Evolutionary conservation across 2,329 filamentous ascomycete species (phyloP), one percentile per base, ranked within the genome.

Genomic region (Talaromyces sp.): DNA sequence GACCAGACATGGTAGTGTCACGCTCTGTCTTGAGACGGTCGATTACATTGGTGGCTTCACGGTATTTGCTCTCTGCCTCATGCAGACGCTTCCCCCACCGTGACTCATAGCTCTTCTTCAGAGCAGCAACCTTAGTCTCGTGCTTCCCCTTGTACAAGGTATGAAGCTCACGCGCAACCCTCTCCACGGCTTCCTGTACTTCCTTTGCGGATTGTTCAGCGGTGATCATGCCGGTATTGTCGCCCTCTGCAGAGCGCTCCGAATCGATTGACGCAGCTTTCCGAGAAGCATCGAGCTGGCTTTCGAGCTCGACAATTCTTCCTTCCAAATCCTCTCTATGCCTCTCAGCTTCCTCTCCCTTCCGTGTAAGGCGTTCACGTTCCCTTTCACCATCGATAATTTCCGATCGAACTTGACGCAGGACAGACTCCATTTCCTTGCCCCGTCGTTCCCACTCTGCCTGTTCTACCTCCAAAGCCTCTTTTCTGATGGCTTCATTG

Each of bases 71-170:
- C 75, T 96, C 90, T 2, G 96, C 85, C 68, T 94, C 90, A 59
- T 85, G 86, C 61, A 94, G 86, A 71, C 89, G 91, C 82, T 96
- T 96, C 76, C 96, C 92, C 85, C 92, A 95, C 60, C 94, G 88
- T 54, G 85, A 85, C 75, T 97, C 92, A 78, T 98, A 88, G 70
- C 83, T 86, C 69, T 87, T 86, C 73, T 88, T 98, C 66, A 99
- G 82, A 4, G 93, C 94, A 0, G 91, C 86, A 52, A 98, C 94
- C 80, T 99, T 99, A 65, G 89, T 91, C 79, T 98, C 94, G 74
- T 99, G 95, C 79, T 99, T 99, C 72, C 89, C 88, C 80, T 97
- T 98, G 84, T 99, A 99, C 10, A 96, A 83, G 0, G 89, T 84
- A 73, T 99, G 95, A 47, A 99, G 83, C 72, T 99, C 95, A 33